These are phyloP conservation scores for Daedaleopsis sinensis DNA, from an alignment of 768 basidiomycete species.

Conservation along the genomic window DNA sequence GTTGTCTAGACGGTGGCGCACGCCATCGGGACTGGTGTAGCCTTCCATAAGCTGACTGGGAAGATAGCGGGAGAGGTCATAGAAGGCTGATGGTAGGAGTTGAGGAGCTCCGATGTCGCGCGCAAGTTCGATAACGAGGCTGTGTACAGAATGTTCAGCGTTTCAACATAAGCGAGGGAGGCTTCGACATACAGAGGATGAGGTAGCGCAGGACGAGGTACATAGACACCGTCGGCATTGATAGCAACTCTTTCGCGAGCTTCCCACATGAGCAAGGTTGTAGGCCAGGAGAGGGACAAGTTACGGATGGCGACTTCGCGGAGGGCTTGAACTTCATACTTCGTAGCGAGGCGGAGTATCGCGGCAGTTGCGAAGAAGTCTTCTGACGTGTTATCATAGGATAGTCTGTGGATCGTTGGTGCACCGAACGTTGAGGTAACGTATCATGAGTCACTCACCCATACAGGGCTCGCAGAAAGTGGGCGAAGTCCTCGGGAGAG, in stretches of 20 bases:
- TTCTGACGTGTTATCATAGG: not conserved
- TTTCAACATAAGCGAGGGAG: conserved; percentile 3
- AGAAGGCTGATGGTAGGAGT: conserved; percentile 76
- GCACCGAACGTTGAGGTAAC: conserved; percentile 41
- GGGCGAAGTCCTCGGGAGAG: conserved; percentile 54
- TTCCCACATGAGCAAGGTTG: conserved; percentile 67
- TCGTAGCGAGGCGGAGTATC: conserved; percentile 64
- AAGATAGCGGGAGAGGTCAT: conserved; percentile 72
- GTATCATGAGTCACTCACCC: conserved; percentile 34
- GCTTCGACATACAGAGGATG: conserved; percentile 65
- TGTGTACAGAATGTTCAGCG: conserved; percentile 28
- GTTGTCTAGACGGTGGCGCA: conserved; percentile 46
- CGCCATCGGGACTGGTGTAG: conserved; percentile 40
- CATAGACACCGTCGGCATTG: conserved; percentile 51
- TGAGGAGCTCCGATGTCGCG: conserved; percentile 55
- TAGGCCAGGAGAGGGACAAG: conserved; percentile 61
- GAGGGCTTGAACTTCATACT: conserved; percentile 62
- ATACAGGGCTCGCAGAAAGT: conserved; percentile 67
- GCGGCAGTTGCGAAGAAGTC: conserved; percentile 58
- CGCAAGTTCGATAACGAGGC: conserved; percentile 69
- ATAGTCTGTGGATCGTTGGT: not conserved
- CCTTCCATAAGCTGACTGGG: conserved; percentile 65
- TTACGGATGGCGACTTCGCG: conserved; percentile 58
- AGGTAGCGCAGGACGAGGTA: conserved; percentile 56
- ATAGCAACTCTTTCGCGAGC: conserved; percentile 62